Evolutionary conservation across 2,329 filamentous ascomycete species (phyloP), one percentile per base, ranked within the genome.

Genomic region (Phialocephala subalpina): DNA sequence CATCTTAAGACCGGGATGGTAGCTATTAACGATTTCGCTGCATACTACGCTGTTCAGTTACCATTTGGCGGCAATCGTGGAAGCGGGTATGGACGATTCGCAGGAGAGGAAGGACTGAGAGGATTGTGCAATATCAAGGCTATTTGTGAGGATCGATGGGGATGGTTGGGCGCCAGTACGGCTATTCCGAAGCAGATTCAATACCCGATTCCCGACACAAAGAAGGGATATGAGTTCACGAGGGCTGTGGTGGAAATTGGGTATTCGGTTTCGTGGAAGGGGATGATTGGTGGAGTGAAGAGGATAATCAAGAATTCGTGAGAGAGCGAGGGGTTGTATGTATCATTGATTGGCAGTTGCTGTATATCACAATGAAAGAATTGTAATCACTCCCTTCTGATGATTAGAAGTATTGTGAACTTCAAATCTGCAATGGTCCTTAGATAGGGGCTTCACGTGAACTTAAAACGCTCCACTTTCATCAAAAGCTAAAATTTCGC

Each of bases 1-100:
- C 87, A 88, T 27, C 84, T 97, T 60, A 87, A 90, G 68, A 89
- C 92, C 0, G 96, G 96, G 53, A 97, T 97, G 92, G 92, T 98
- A 0, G 89, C 93, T 27, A 87, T 99, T 72, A 99, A 99, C 77
- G 96, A 99, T 81, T 99, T 99, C 75, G 96, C 90, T 22, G 91
- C 89, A 33, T 97, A 90, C 78, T 99, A 99, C 77, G 93, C 95
- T 60, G 94, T 97, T 8, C 94, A 97, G 79, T 81, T 99, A 45
- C 96, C 96, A 0, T 99, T 99, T 79, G 96, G 96, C 42, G 96
- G 76, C 29, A 67, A 74, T n/a, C 89, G 87, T 65, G 95, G 94
- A 0, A 97, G 92, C 27, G 96, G 92, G 0, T 98, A 98, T 77
- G 96, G 96, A 1, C 86, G 95, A 2, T 99, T 99, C 79, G 95